Evolutionary conservation across 2,329 filamentous ascomycete genomes (phyloP).

Genomic region (Cadophora luteo-olivacea): DNA sequence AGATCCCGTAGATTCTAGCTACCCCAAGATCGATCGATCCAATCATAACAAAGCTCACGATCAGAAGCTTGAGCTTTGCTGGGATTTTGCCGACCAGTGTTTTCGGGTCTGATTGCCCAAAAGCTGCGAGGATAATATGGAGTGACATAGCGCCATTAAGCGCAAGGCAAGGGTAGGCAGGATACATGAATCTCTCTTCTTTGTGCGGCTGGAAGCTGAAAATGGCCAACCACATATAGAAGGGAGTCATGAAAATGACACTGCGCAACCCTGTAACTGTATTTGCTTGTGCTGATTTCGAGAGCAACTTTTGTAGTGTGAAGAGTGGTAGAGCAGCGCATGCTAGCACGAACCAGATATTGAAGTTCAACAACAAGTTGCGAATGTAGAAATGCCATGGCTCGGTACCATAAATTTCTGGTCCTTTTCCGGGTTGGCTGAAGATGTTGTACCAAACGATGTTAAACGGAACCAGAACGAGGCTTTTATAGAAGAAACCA

Average conservation of each 20-base stretch:
- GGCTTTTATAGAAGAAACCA: constrained; percentile 82
- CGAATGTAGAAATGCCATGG: constrained; percentile 97
- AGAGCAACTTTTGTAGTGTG: constrained; percentile 71
- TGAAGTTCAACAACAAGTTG: constrained; percentile 93
- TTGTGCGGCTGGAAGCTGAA: constrained; percentile 96
- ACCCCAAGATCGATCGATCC: constrained; percentile 70
- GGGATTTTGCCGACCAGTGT: constrained; percentile 75
- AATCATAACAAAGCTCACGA: constrained; percentile 66
- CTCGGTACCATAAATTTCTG: constrained; percentile 93
- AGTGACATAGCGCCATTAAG: constrained; percentile 86
- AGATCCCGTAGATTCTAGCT: constrained; percentile 76
- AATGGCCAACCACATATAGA: constrained; percentile 93
- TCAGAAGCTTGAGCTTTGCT: constrained; percentile 72
- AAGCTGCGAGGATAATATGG: constrained; percentile 77
- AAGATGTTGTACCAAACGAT: constrained; percentile 98
- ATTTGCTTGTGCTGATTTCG: constrained; percentile 61
- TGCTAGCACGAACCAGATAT: constrained; percentile 88
- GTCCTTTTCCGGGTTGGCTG: constrained; percentile 76
- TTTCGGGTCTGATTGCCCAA: constrained; percentile 74
- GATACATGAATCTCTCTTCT: constrained; percentile 99
- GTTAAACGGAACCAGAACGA: constrained; percentile 83
- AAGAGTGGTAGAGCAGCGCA: constrained; percentile 78
- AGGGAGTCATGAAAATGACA: constrained; percentile 79
- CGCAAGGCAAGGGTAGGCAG: constrained; percentile 87
- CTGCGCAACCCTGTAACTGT: constrained; percentile 76